Evolutionary conservation across 495 filamentous ascomycete genomes (phyloP).

Genomic region (Neurospora sp.): DNA sequence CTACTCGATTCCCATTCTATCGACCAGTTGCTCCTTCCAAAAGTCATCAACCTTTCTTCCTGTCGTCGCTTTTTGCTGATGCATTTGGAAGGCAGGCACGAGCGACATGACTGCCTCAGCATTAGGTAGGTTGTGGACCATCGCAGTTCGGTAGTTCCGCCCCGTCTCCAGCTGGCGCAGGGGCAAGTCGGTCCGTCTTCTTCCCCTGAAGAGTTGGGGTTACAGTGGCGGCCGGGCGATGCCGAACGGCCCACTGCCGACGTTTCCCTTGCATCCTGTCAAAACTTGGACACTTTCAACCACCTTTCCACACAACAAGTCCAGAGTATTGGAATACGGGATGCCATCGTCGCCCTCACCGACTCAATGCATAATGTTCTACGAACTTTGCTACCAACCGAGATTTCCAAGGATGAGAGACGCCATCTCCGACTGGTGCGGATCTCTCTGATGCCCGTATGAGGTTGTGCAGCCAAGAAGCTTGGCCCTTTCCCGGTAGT

Average conservation of each 20-base stretch:
- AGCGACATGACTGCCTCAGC: neutral
- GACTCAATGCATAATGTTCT: neutral
- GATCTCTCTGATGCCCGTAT: neutral
- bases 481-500: neutral
- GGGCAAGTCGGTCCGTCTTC: too few species aligned
- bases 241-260: neutral
- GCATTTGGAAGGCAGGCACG: neutral
- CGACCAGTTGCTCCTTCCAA: neutral
- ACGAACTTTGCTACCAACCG: neutral
- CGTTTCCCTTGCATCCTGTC: neutral
- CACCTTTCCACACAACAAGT: neutral
- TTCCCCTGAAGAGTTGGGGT: neutral
- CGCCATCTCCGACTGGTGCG: neutral
- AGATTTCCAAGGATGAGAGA: neutral
- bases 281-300: neutral
- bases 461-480: neutral
- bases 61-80: neutral
- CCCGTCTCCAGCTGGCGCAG: too few species aligned
- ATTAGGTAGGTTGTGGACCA: too few species aligned
- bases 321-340: neutral
- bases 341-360: neutral
- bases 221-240: neutral
- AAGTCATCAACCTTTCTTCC: neutral
- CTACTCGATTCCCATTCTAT: neutral
- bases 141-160: too few species aligned